Evolutionary conservation across 192 early-diverging fungal species (phyloP), one percentile per base, ranked within the genome.

Genomic region (Lobosporangium transversale): DNA sequence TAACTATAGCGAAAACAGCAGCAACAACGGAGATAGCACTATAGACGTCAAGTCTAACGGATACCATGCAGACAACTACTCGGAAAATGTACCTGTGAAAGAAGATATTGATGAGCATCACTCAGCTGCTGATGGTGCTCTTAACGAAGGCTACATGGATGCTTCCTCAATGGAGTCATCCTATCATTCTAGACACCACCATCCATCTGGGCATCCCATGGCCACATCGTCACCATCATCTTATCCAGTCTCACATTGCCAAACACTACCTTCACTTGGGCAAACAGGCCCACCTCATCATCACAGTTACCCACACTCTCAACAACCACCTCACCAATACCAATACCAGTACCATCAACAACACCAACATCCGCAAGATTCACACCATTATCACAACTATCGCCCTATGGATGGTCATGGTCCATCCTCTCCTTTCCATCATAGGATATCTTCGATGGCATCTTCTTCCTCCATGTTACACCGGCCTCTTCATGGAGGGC

Each of bases 21-120:
- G n/a, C n/a, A n/a, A n/a, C n/a, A n/a, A n/a, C n/a, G n/a, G n/a
- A n/a, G n/a, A 10, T 49, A 35, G 40, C 17, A n/a, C 31, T 8
- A 30, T 8, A 21, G 48, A 24, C 23, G 24, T 1, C 23, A 51
- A 31, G 9, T 8, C 54, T 5, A 31, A 40, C 29, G 52, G 5
- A 26, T 30, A 35, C 36, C 44, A 45, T 45, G 44, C 57, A 48
- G 68, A 70, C 30, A 37, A 58, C 3, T 10, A 54, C 30, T 20
- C 58, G 20, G 4, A 15, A 14, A 33, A 44, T 17, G 20, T 49
- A 29, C 58, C 35, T 12, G n/a, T 4, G 5, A 17, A 63, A 21
- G 21, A 33, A 23, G 31, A 24, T 1, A 8, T 40, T 30, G 42
- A 21, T 11, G 43, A 53, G 4, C 36, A 53, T 47, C 61, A 63